Conservation (phyloP, 345 rosid genomes). For the Eucalyptus albens region DNA sequence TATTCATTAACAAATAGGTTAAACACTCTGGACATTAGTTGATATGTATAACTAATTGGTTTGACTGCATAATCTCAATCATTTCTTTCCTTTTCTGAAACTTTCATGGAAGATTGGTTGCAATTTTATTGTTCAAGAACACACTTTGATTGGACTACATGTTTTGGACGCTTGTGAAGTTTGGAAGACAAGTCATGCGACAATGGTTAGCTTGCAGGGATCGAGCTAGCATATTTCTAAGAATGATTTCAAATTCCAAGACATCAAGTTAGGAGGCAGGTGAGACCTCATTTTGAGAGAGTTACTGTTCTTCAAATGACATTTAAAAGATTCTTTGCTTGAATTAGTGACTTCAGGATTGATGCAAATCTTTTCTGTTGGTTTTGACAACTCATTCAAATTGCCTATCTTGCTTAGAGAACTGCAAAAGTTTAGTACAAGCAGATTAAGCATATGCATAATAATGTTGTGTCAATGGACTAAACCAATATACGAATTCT, state of each 20-base stretch:
- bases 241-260: not conserved
- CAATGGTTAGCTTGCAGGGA: not conserved
- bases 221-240: not conserved
- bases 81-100: not conserved
- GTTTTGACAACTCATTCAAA: not conserved
- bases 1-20: too few relatives aligned
- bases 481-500: not conserved
- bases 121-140: not conserved
- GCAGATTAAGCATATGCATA: not conserved
- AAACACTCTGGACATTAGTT: too few relatives aligned
- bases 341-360: not conserved
- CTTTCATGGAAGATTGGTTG: not conserved
- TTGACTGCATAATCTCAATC: not conserved
- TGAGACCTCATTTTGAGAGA: conserved; percentile 32
- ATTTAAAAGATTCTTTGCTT: conserved; percentile 16
- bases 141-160: not conserved
- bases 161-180: not conserved
- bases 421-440: not conserved
- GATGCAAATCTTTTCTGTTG: not conserved
- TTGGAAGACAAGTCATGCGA: not conserved
- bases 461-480: not conserved
- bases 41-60: too few relatives aligned
- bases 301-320: conserved; percentile 5
- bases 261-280: not conserved
- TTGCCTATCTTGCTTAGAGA: not conserved